A percentile compares a stretch with the other conserved stretches of the same genome.
Evolutionary conservation across 257 asterid species (phyloP).

Genomic region (Cinchona pubescens): DNA sequence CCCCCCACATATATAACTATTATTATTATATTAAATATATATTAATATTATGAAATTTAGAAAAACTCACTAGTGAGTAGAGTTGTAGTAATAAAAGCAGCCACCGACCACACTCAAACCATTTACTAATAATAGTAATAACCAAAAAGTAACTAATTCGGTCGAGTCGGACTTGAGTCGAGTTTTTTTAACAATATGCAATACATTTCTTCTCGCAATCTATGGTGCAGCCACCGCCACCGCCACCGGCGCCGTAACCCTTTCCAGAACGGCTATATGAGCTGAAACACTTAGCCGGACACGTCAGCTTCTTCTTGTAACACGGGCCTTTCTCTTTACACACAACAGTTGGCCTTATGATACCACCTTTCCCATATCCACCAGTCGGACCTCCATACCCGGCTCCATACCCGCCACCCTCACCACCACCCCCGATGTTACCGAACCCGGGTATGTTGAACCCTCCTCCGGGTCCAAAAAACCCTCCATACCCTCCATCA

Average conservation of each 20-base stretch:
- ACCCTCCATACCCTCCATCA: slow-evolving; percentile 37
- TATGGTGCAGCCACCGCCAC: slow-evolving; percentile 83
- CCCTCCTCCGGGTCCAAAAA: slow-evolving; percentile 51
- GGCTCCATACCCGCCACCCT: slow-evolving; percentile 60
- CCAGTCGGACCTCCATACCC: slow-evolving; percentile 82
- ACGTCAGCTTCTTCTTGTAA: slow-evolving; percentile 58
- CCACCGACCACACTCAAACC: neutral
- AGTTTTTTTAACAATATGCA: slow-evolving; percentile 64
- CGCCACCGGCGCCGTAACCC: slow-evolving; percentile 85
- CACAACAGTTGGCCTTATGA: slow-evolving; percentile 35
- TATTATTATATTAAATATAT: neutral
- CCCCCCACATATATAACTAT: no score
- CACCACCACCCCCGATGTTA: slow-evolving; percentile 45
- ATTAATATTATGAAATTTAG: neutral
- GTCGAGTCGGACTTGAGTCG: no score
- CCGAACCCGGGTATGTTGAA: slow-evolving; percentile 73
- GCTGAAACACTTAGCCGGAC: slow-evolving; percentile 83
- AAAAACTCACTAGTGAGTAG: neutral
- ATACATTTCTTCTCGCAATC: slow-evolving; percentile 76
- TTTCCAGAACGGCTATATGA: slow-evolving; percentile 70
- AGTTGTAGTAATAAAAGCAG: neutral
- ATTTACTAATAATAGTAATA: neutral
- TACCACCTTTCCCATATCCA: slow-evolving; percentile 49
- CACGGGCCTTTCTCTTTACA: slow-evolving; percentile 78
- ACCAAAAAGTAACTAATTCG: no score